Evolutionary conservation across 805 yeast genomes (phyloP).

Genomic region (Nakazawaea molendinolei): DNA sequence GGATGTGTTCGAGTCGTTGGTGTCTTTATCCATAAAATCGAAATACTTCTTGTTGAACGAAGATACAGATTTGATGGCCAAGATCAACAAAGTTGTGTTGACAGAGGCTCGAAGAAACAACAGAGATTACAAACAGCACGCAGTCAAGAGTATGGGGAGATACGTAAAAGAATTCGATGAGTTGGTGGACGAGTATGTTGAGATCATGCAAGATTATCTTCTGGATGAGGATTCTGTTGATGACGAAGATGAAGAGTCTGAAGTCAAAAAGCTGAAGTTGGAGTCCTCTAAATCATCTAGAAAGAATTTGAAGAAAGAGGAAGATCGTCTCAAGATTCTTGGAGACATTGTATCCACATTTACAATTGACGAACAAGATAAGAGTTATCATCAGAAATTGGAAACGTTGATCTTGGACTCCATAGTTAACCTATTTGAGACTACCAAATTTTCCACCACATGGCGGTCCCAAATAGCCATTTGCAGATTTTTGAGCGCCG

Average conservation of each 20-base stretch:
- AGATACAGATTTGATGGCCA: constrained; percentile 24
- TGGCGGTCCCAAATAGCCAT: constrained; percentile 56
- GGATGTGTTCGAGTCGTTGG: constrained; percentile 61
- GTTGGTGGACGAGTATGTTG: constrained; percentile 31
- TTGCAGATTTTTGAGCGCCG: constrained; percentile 31
- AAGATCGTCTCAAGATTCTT: constrained; percentile 32
- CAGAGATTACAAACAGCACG: constrained; percentile 51
- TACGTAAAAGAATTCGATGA: constrained; percentile 36
- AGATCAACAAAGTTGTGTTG: constrained; percentile 37
- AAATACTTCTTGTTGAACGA: constrained; percentile 25
- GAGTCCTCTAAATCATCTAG: constrained; percentile 28
- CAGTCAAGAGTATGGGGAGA: constrained; percentile 45
- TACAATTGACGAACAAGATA: constrained; percentile 15
- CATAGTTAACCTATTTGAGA: constrained; percentile 22
- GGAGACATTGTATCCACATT: constrained; percentile 30
- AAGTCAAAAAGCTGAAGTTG: constrained; percentile 12
- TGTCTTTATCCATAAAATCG: constrained; percentile 45
- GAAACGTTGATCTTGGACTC: constrained; percentile 24
- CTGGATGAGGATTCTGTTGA: constrained; percentile 32
- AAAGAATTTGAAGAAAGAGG: constrained; percentile 42
- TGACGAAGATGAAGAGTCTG: constrained; percentile 17
- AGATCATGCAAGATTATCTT: constrained; percentile 30
- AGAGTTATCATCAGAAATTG: constrained; percentile 15
- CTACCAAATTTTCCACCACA: constrained; percentile 29
- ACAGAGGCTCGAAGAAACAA: constrained; percentile 65